Base-by-base conservation (phyloP, 805 yeast species). In the Wickerhamiella bombiphila region DNA sequence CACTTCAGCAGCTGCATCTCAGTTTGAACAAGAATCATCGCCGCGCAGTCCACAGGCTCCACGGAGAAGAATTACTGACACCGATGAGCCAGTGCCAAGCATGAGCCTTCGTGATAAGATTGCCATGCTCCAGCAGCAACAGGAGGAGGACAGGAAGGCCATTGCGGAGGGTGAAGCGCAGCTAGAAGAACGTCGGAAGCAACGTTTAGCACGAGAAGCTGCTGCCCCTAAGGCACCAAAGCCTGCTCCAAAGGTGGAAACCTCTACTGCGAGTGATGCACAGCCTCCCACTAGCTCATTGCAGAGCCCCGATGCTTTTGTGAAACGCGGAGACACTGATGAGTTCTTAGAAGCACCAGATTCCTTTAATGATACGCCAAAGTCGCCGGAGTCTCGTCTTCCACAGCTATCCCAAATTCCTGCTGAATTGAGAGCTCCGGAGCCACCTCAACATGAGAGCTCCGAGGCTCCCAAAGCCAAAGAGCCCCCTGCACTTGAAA, bases 61-160 rank as follows among this genome's bases (percentile, higher is more conserved):
- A 29, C 28, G 31, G 45, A 48, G 4, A 38, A 49, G 35, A 38
- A 43, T 35, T 24, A n/a, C 22, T 13, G 45, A 36, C 18, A 25
- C 30, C 1, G 50, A 42, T 16, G 51, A 45, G 17, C 72, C 70
- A 41, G 71, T 65, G 21, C 94, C 94, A 6, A 75, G 80, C 47
- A 59, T 85, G 63, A 77, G 93, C 40, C 63, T 88, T 49, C 79
- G 79, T 53, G 96, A 91, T 49, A 69, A 97, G 46, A 83, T 88
- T 53, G 82, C 83, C 4, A 51, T 81, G 51, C 64, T 88, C 36
- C 94, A 86, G 55, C 72, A 81, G 51, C 74, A 76, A 41, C 94
- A 82, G 53, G 42, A 42, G 34, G 42, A 38, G 5, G 47, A 43
- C 26, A 34, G 36, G 21, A 28, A 31, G 11, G 34, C 41, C 9